Base-by-base conservation (phyloP, 2,329 filamentous ascomycete genomes). In the Diaporthe citri region DNA sequence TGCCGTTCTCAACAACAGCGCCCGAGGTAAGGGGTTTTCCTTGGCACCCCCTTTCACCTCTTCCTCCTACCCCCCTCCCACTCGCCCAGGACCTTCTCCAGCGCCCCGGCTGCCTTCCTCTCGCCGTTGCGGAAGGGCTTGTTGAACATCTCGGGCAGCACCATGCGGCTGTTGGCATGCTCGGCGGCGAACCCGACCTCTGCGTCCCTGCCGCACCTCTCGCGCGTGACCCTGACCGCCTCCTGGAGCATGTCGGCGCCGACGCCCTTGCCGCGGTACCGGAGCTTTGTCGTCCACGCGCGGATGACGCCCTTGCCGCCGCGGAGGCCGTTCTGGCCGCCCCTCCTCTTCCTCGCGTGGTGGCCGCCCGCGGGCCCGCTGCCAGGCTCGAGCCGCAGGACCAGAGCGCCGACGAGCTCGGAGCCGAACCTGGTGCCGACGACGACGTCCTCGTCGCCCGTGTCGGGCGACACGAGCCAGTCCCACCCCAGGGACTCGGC, bases 221-320 rank as follows among this genome's bases (percentile, higher is more conserved):
- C 91, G 78, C 90, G 89, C 75, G 93, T 93, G 72, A 93, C 82
- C 74, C 88, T 88, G 3, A 96, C 91, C 2, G 93, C 94, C 78
- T 94, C 93, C 78, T 93, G 90, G 64, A 98, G 86, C 79, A 98
- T 84, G 43, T 92, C 92, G 55, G 86, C 88, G 3, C 95, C 95
- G 34, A 97, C 87, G 0, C 95, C 95, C 77, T 91, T 90, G 43
- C 90, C 87, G 36, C 95, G 89, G 82, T 95, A 95, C 78, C 88
- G 87, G 69, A 92, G 84, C 80, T 88, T 88, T 2, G 95, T 94
- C 2, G 95, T 96, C 95, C 95, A 98, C 1, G 94, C 95, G 39
- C 94, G 90, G 74, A 98, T 92, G 64, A 95, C 86, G 12, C 92
- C 94, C 76, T 89, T 90, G 71, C 93, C 93, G 48, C 92, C 90